Conservation (phyloP, 2,329 filamentous ascomycete species). For the Calonectria ilicicola region DNA sequence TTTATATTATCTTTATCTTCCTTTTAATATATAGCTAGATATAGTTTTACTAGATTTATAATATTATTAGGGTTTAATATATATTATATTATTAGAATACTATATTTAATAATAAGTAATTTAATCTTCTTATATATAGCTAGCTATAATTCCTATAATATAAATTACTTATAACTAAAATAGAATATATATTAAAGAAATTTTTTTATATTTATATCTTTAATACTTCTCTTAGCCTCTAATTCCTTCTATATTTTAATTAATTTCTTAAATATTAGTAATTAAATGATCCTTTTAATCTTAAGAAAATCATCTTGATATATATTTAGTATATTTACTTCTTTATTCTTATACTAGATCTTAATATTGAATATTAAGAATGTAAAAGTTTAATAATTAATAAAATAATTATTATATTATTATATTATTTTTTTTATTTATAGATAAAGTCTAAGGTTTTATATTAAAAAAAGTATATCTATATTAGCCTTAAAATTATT, state of each 20-base stretch:
- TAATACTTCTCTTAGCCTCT: neutral
- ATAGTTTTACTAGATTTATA: constrained; percentile 4
- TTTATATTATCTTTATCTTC: no score
- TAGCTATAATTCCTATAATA: neutral
- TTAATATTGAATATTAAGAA: constrained; percentile 17
- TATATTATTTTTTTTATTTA: neutral
- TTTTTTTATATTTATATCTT: neutral
- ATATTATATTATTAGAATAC: constrained; percentile 4
- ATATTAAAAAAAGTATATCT: neutral
- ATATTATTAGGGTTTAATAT: constrained; percentile 8
- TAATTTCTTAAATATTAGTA: neutral
- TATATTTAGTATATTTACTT: constrained; percentile 8
- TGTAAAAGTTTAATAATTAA: neutral
- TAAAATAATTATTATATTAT: constrained; percentile 2
- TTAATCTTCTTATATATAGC: neutral
- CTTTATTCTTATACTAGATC: neutral
- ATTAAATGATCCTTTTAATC: neutral
- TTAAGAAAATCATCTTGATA: neutral
- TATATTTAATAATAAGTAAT: neutral
- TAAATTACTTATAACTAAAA: neutral
- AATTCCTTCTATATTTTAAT: no score
- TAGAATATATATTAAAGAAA: neutral
- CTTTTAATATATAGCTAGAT: neutral
- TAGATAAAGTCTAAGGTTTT: constrained; percentile 4
- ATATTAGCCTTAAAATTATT: no score